Conservation (phyloP, 2,329 filamentous ascomycete species). For the Verticillium alfalfae region DNA sequence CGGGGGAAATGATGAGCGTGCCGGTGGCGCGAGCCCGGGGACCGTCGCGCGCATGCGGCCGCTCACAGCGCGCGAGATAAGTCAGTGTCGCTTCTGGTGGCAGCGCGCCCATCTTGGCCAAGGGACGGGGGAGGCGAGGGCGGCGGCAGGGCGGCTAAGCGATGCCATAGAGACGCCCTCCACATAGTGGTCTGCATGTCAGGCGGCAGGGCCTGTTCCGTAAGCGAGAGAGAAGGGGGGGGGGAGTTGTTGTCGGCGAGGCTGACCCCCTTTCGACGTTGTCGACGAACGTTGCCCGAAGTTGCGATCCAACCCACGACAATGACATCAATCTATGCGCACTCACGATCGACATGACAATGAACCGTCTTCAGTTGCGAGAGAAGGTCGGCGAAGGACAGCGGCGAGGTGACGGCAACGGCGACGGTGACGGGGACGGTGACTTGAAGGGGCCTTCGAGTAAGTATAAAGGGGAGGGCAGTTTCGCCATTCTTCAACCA, state of each 20-base stretch:
- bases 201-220: too few species aligned
- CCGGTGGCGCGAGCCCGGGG: conserved; percentile 27
- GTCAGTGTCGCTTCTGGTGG: conserved; percentile 59
- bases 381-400: too few species aligned
- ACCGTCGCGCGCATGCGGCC: conserved; percentile 33
- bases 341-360: too few species aligned
- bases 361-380: too few species aligned
- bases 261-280: too few species aligned
- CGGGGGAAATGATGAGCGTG: conserved; percentile 50
- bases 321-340: too few species aligned
- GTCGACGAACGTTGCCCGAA: too few species aligned
- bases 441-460: not conserved
- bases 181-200: too few species aligned
- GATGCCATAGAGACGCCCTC: too few species aligned
- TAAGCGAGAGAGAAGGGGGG: too few species aligned
- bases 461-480: not conserved
- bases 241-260: too few species aligned
- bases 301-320: too few species aligned
- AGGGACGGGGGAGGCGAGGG: conserved; percentile 24
- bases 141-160: not conserved
- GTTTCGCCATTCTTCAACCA: not conserved
- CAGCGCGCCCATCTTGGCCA: conserved; percentile 41
- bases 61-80: conserved; percentile 35
- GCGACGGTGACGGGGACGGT: not conserved
- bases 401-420: not conserved